Evolutionary conservation across 768 basidiomycete genomes (phyloP), one percentile per base, ranked within the genome.

Genomic region (Podaxis mareebaensis): DNA sequence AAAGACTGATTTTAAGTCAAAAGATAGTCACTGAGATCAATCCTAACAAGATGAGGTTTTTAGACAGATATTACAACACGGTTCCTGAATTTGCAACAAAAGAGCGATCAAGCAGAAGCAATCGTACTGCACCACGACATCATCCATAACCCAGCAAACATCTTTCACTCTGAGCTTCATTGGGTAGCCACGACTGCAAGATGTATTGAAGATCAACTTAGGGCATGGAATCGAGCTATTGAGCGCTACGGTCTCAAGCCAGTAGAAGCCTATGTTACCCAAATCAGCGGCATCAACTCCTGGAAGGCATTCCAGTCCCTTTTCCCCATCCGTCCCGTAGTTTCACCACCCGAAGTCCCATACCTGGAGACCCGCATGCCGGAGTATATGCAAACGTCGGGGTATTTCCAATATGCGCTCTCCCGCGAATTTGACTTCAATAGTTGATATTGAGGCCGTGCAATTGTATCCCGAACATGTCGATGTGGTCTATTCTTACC

Each of bases 111-210:
- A 69, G 92, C 94, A 0, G 95, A 97, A 75, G 84, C 88, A 2
- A 91, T 93, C n/a, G 83, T 96, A 33, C 80, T 97, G 28, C 96
- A 98, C 72, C 88, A 96, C 74, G 97, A 99, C 74, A 86, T 97
- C 61, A 91, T 96, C 58, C 96, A 98, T 73, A 98, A 98, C 70
- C 92, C 94, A 0, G 85, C 82, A n/a, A 96, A 90, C 30, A 92
- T 92, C 63, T 97, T 97, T 77, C 96, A 99, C 74, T 95, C 98
- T 69, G 95, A 99, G 75, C 81, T 99, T 30, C 93, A 96, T 65
- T 99, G 97, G 96, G 89, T 99, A 46, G 95, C 94, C 2, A 91
- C 95, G 1, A 95, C 94, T 0, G 94, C 95, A 26, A 86, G 92
- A 26, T 90, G 89, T 66, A 91, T 99, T 56, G 96, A 98, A 66